Evolutionary conservation across 371 early-diverging fungal species (phyloP).

Genomic region (Rhizopus arrhizus): DNA sequence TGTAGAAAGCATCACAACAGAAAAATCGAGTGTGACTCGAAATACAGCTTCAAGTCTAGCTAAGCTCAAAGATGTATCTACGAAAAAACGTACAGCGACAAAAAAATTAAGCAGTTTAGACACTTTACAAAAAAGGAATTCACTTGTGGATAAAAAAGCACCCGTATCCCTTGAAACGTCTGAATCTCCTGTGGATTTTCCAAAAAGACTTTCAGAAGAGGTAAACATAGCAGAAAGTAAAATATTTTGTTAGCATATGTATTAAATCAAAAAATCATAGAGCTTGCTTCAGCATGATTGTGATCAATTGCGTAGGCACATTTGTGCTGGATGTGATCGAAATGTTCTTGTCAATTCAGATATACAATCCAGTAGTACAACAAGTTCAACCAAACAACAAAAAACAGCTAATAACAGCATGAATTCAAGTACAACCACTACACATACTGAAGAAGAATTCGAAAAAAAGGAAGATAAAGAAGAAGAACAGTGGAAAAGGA

Average conservation of each 20-base stretch:
- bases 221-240: background rate
- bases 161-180: constrained; percentile 11
- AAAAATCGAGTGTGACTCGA: constrained; percentile 5
- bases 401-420: background rate
- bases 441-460: background rate
- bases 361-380: constrained; percentile 1
- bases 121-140: background rate
- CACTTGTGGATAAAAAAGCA: background rate
- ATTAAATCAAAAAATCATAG: background rate
- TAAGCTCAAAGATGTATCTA: background rate
- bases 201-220: constrained; percentile 9
- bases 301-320: constrained; percentile 19
- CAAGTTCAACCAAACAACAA: background rate
- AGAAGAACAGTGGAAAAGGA: constrained; percentile 13
- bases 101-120: too few relatives aligned
- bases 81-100: too few relatives aligned
- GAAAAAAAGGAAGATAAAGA: background rate
- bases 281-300: constrained; percentile 1
- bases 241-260: background rate
- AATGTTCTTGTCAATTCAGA: constrained; percentile 23
- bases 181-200: constrained; percentile 2
- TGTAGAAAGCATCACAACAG: background rate
- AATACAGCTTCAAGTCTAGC: constrained; percentile 31
- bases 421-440: constrained; percentile 3
- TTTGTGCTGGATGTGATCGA: constrained; percentile 33